Conservation (phyloP, 1,139 yeast genomes). For the Zygoascus sp. region DNA sequence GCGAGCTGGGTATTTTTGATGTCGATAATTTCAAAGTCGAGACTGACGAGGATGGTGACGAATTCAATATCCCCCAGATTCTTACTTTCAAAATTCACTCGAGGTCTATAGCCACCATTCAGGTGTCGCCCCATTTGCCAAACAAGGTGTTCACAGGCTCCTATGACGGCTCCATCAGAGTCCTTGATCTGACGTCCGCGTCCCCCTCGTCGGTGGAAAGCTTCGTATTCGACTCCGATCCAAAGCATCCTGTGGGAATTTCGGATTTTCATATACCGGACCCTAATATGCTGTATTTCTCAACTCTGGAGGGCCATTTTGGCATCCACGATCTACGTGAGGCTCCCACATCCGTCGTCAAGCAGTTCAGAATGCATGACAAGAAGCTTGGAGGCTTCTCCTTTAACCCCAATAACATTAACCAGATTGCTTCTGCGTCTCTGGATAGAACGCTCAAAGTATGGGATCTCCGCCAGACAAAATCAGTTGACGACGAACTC, state of each 20-base stretch:
- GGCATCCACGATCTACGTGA: slow-evolving; percentile 63
- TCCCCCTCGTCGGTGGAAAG: slow-evolving; percentile 55
- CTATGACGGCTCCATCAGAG: slow-evolving; percentile 82
- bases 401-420: slow-evolving; percentile 57
- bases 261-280: slow-evolving; percentile 55
- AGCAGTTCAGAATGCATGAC: slow-evolving; percentile 54
- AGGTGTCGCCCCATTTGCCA: slow-evolving; percentile 48
- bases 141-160: slow-evolving; percentile 63
- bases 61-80: slow-evolving; percentile 50
- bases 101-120: slow-evolving; percentile 61
- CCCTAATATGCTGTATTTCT: slow-evolving; percentile 56
- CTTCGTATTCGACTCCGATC: slow-evolving; percentile 30
- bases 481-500: slow-evolving; percentile 40
- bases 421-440: slow-evolving; percentile 79
- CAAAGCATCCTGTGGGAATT: slow-evolving; percentile 31
- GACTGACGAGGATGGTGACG: slow-evolving; percentile 42
- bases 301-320: slow-evolving; percentile 77
- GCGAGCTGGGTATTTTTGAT: slow-evolving; percentile 88
- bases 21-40: slow-evolving; percentile 41
- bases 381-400: slow-evolving; percentile 88
- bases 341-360: slow-evolving; percentile 37
- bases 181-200: slow-evolving; percentile 53
- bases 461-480: slow-evolving; percentile 73
- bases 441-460: slow-evolving; percentile 75
- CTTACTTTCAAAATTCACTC: slow-evolving; percentile 71